Percentiles rank a stretch among this genome's conserved stretches.
Evolutionary conservation across 192 early-diverging fungal species (phyloP).

Genomic region (Spizellomyces punctatus): DNA sequence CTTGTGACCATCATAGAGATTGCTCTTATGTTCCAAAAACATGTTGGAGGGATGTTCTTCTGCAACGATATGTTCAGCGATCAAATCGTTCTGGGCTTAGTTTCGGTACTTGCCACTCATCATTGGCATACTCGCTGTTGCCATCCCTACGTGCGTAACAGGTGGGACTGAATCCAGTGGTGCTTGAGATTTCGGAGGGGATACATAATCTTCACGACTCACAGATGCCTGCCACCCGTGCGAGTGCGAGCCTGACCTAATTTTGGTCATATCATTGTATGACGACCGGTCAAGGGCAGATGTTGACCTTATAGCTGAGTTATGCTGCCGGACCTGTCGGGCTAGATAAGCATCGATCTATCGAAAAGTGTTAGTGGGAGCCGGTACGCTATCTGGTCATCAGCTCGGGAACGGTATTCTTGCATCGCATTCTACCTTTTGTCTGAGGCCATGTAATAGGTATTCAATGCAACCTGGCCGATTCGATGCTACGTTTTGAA

Average conservation of each 20-base stretch:
- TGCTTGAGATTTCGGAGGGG: too few relatives aligned
- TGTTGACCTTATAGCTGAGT: background rate
- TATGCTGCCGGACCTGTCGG: background rate
- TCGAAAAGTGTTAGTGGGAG: background rate
- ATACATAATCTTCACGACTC: too few relatives aligned
- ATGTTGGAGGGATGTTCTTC: too few relatives aligned
- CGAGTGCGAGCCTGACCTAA: too few relatives aligned
- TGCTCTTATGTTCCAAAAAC: too few relatives aligned
- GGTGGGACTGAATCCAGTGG: too few relatives aligned
- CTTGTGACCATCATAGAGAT: background rate
- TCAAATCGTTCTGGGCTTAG: too few relatives aligned
- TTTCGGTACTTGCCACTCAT: background rate
- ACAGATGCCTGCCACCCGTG: too few relatives aligned
- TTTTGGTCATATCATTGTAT: background rate
- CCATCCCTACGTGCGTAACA: background rate
- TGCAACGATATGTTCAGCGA: too few relatives aligned
- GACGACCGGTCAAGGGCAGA: background rate
- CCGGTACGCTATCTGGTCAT: background rate
- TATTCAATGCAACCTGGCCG: conserved; percentile 52
- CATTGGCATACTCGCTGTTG: background rate
- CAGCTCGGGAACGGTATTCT: background rate
- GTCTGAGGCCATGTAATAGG: conserved; percentile 46
- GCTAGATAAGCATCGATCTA: background rate
- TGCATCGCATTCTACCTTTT: conserved; percentile 36
- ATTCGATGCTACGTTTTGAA: conserved; percentile 44